A percentile compares a stretch with the other conserved stretches of the same genome.
These are phyloP conservation scores for Telfairia occidentalis DNA, from an alignment of 331 rosid species.

Conservation along the genomic window DNA sequence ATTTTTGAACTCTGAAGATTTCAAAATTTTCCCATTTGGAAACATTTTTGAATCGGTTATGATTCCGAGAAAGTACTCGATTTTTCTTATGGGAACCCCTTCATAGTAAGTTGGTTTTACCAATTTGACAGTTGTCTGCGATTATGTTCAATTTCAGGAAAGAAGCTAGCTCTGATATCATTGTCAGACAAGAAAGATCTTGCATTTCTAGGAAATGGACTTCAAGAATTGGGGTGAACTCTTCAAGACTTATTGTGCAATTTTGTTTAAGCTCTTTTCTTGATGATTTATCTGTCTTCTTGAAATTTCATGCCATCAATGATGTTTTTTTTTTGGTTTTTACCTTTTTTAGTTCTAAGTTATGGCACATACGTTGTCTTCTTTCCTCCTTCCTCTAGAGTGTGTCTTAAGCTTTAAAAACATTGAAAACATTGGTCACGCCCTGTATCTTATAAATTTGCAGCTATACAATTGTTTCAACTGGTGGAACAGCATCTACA, in stretches of 20 bases:
- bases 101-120: not conserved
- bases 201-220: conserved; percentile 60
- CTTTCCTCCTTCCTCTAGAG: not conserved
- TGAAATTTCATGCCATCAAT: not conserved
- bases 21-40: not conserved
- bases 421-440: not conserved
- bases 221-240: conserved; percentile 72
- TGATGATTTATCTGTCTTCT: not conserved
- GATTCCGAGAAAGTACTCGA: not conserved
- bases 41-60: not conserved
- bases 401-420: not conserved
- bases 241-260: not conserved
- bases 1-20: not conserved
- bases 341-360: not conserved
- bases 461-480: conserved; percentile 80
- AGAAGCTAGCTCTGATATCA: conserved; percentile 72
- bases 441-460: conserved; percentile 5
- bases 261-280: not conserved
- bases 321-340: not conserved
- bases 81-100: not conserved
- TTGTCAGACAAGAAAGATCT: conserved; percentile 79
- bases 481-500: conserved; percentile 90
- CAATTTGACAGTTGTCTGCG: not conserved
- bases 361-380: not conserved
- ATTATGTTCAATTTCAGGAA: conserved; percentile 31